Percentiles rank a stretch among this genome's conserved stretches.
Evolutionary conservation across 2,329 filamentous ascomycete genomes (phyloP).

Genomic region (Pseudocercospora pini-densiflorae): DNA sequence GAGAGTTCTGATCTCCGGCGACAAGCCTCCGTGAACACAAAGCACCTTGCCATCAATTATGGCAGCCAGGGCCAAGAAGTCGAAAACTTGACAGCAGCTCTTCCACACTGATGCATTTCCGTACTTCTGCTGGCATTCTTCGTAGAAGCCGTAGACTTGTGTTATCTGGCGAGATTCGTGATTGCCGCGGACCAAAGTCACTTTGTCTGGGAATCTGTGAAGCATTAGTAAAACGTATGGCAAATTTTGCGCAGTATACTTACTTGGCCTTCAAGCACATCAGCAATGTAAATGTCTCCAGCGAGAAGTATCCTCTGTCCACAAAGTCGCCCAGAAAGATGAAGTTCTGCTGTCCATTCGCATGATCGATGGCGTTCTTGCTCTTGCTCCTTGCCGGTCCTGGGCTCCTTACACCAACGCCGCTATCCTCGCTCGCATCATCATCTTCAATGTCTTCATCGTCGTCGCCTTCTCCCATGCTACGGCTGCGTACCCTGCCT

Average conservation of each 20-base stretch:
- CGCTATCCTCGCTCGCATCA: constrained; percentile 51
- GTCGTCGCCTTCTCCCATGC: constrained; percentile 41
- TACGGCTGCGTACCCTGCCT: constrained; percentile 44
- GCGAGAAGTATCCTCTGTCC: constrained; percentile 73
- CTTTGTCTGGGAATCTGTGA: not conserved
- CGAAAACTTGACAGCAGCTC: constrained; percentile 77
- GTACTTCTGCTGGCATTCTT: constrained; percentile 77
- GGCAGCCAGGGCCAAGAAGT: constrained; percentile 74
- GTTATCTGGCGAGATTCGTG: constrained; percentile 79
- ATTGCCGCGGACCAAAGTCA: constrained; percentile 71
- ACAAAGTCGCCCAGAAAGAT: constrained; percentile 76
- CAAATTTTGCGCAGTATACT: not conserved
- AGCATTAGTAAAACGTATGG: constrained; percentile 17
- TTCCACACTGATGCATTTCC: constrained; percentile 80
- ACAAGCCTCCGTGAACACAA: constrained; percentile 73
- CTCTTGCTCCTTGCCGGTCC: constrained; percentile 43
- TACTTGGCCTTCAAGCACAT: constrained; percentile 75
- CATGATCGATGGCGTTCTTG: constrained; percentile 39
- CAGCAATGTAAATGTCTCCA: constrained; percentile 73
- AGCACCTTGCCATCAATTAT: constrained; percentile 76
- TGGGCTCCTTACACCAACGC: constrained; percentile 46
- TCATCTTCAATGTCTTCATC: constrained; percentile 55
- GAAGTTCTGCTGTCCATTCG: constrained; percentile 69
- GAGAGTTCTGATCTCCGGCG: constrained; percentile 73
- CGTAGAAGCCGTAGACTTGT: constrained; percentile 79